phyloP scores from a whole-genome alignment of 179 eudicot species.

The Gypsophila paniculata region DNA sequence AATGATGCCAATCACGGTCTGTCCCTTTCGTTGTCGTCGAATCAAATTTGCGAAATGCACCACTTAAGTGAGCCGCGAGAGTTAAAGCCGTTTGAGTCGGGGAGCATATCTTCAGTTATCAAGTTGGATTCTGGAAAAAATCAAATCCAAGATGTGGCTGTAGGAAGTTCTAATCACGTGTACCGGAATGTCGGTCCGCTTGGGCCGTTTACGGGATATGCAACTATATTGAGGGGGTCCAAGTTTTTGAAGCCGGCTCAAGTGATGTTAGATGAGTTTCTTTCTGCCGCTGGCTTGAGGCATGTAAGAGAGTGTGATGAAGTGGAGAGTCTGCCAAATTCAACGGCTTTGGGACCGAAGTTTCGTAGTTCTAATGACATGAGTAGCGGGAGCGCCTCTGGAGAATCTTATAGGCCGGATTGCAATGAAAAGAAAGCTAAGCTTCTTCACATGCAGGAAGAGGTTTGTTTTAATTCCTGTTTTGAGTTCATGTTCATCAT shows the following conservation, averaged over 20 bases:
- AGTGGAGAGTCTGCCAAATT: constrained; percentile 3
- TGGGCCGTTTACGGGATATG: constrained; percentile 81
- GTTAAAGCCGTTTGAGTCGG: constrained; percentile 24
- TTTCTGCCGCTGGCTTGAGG: constrained; percentile 22
- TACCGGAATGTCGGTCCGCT: constrained; percentile 46
- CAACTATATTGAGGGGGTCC: constrained; percentile 53
- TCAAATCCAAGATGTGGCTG: constrained; percentile 15
- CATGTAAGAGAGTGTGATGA: constrained; percentile 16
- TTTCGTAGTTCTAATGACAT: constrained; percentile 9
- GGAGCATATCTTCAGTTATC: constrained; percentile 19
- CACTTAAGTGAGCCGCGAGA: constrained; percentile 11
- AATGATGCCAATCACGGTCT: neutral
- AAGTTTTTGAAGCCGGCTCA: constrained; percentile 67
- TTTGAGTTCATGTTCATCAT: neutral
- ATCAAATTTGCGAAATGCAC: constrained; percentile 16
- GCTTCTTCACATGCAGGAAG: constrained; percentile 34
- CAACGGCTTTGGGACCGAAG: constrained; percentile 2
- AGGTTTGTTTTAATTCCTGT: constrained; percentile 20
- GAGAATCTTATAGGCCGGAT: constrained; percentile 26
- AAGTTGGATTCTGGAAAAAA: constrained; percentile 9
- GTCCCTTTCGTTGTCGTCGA: constrained; percentile 23
- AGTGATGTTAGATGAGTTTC: constrained; percentile 50
- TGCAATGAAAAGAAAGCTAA: constrained; percentile 31
- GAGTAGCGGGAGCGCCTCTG: constrained; percentile 17
- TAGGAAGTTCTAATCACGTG: constrained; percentile 21